These are phyloP conservation scores for Silene uniflora DNA, from an alignment of 148 eudicot species.

Conservation along the genomic window DNA sequence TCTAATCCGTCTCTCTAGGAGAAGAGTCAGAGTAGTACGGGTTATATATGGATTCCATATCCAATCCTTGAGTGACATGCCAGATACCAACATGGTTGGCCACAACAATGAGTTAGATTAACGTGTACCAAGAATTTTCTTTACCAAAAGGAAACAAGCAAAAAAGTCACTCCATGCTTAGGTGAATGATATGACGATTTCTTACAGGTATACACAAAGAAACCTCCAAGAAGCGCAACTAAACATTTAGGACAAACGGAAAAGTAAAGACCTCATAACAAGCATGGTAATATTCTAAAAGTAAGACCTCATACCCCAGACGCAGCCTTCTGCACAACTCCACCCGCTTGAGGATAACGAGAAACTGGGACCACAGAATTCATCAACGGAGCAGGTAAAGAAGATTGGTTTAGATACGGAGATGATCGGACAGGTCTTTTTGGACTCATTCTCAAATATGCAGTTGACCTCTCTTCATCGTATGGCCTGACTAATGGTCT, in stretches of 20 bases:
- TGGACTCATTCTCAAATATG: conserved; percentile 45
- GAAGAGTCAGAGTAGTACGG: neutral
- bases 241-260: neutral
- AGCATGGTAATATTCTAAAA: neutral
- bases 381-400: conserved; percentile 37
- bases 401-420: conserved; percentile 39
- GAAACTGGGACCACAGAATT: conserved; percentile 37
- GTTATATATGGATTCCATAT: no score
- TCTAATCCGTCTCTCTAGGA: neutral
- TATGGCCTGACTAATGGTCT: conserved; percentile 47
- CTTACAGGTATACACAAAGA: neutral
- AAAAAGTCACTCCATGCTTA: neutral
- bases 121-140: neutral
- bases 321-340: conserved; percentile 41
- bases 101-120: neutral
- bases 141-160: conserved; percentile 4
- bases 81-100: neutral
- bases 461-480: conserved; percentile 47
- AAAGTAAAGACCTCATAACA: neutral
- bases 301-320: conserved; percentile 35
- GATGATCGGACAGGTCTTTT: conserved; percentile 48
- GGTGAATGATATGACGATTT: neutral
- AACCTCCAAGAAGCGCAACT: neutral
- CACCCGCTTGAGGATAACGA: conserved; percentile 33
- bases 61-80: neutral